Base-by-base conservation (phyloP, 805 yeast species). In the Saccharomyces mikatae region DNA sequence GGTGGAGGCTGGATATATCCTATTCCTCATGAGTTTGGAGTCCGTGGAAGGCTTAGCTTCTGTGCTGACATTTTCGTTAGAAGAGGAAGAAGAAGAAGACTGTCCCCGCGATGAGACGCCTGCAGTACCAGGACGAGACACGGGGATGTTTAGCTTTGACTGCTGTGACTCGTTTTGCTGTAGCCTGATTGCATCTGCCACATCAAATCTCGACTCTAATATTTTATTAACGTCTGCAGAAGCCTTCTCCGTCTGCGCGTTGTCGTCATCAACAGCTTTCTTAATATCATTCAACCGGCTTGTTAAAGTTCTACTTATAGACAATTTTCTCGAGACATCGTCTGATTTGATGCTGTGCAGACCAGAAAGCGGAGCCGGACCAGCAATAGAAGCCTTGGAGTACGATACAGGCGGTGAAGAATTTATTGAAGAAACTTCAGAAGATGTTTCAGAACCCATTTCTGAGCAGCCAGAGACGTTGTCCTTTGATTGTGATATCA, bases 111-210 rank as follows among this genome's bases (percentile, higher is more conserved):
- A 36, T 11, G 44, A 36, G 22, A 24, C 44, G 11, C 24, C 44
- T 36, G 11, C 44, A 17, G 24, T 36, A 4, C 24, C 8, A 4
- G 44, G 6, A 8, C 17, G 44, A 6, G 44, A 17, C 4, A 13
- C 44, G 22, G 44, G 44, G 3, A 36, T 9, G 44, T 36, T n/a
- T 10, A 17, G 11, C 10, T 14, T 6, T n/a, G 41, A 28, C n/a
- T 24, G 47, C 4, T 29, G 21, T 13, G 36, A 47, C 9, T 31
- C 26, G 47, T 62, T 61, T 13, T 54, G 56, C n/a, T 60, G 49
- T 51, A 68, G 46, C 48, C 64, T 58, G 21, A 66, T 47, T 9
- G 72, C 72, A 58, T 68, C 72, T 11, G 62, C 71, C 1, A 67
- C 50, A 49, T 65, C 71, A 49, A 68, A 67, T 32, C 60, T 53